These are phyloP conservation scores for Naematelia encephala DNA, from an alignment of 768 basidiomycete species.

Conservation along the genomic window DNA sequence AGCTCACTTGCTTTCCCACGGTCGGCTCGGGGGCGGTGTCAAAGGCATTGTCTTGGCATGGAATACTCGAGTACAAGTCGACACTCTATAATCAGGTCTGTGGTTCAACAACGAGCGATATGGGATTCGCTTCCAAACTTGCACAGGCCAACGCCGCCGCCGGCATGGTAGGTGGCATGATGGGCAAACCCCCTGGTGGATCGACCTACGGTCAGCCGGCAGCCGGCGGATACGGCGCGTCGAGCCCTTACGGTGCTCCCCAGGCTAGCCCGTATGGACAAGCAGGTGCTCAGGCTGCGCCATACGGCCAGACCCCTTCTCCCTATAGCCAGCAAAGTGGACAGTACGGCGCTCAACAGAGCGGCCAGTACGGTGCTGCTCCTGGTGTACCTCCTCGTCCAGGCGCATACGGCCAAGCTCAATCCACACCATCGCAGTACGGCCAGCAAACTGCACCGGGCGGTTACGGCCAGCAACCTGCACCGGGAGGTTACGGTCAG, in stretches of 20 bases:
- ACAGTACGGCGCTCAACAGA: conserved; percentile 22
- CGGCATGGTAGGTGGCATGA: conserved; percentile 4
- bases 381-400: conserved; percentile 9
- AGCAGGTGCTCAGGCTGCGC: conserved; percentile 23
- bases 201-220: conserved; percentile 7
- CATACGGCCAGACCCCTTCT: conserved; percentile 22
- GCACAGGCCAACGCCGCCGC: conserved; percentile 24
- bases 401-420: conserved; percentile 6
- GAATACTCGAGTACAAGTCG: no score
- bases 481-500: conserved; percentile 3
- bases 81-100: no score
- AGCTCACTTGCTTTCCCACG: not conserved
- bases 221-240: conserved; percentile 2
- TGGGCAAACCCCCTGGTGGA: conserved; percentile 25
- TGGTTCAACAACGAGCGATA: not conserved
- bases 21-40: no score
- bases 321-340: conserved; percentile 18
- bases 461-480: conserved; percentile 14
- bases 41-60: no score
- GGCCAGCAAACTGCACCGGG: conserved; percentile 18
- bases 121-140: conserved; percentile 31
- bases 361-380: conserved; percentile 5
- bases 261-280: conserved; percentile 9
- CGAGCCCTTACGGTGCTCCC: conserved; percentile 8
- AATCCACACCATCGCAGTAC: conserved; percentile 17